Evolutionary conservation across 257 asterid genomes (phyloP).

Genomic region (Solanum pinnatisectum): DNA sequence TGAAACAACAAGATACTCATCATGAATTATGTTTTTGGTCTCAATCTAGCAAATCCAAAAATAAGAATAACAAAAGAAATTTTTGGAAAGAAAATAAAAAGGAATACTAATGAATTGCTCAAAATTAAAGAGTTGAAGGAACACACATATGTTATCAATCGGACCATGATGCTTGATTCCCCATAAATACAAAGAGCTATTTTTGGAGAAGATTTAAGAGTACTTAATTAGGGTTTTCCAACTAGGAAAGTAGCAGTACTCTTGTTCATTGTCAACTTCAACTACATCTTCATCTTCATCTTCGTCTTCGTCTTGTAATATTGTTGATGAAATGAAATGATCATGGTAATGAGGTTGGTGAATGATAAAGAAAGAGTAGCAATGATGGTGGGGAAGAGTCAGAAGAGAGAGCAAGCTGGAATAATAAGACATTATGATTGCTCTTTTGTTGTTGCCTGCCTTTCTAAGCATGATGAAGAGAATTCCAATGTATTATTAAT

Average conservation of each 20-base stretch:
- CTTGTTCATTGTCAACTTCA: background rate
- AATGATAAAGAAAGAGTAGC: background rate
- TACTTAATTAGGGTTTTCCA: background rate
- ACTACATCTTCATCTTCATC: background rate
- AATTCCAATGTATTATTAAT: background rate
- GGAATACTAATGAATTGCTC: background rate
- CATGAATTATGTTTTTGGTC: background rate
- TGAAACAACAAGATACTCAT: background rate
- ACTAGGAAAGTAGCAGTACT: background rate
- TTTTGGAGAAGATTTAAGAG: background rate
- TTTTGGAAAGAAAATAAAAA: background rate
- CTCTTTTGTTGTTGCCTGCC: constrained; percentile 5
- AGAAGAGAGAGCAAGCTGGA: constrained; percentile 1
- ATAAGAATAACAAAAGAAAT: background rate
- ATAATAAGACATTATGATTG: constrained; percentile 5
- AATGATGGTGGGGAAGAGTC: constrained; percentile 1
- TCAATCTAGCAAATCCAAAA: background rate
- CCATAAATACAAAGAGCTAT: background rate
- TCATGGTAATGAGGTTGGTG: background rate
- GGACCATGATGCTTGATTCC: constrained; percentile 16
- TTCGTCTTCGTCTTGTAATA: background rate
- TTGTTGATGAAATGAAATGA: background rate
- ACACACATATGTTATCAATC: background rate
- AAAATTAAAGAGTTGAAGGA: background rate
- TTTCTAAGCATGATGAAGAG: background rate